These are phyloP conservation scores for Bolboschoenus planiculmis DNA, from an alignment of 176 grass and related monocot genomes.

Conservation along the genomic window DNA sequence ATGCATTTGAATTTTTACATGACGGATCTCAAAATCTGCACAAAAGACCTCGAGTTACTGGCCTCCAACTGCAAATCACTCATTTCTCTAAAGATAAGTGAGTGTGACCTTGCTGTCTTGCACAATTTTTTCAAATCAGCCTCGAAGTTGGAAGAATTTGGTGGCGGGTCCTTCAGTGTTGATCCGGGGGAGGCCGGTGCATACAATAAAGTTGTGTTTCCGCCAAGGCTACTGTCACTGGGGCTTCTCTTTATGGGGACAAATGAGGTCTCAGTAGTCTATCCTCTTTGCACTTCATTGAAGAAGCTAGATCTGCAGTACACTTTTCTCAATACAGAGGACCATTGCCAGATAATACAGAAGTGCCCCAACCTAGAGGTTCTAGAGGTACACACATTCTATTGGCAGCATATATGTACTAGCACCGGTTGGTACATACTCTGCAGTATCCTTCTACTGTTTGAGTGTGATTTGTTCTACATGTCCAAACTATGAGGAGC, in stretches of 20 bases:
- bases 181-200: conserved; percentile 32
- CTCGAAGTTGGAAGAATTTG: conserved; percentile 66
- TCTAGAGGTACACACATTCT: conserved; percentile 44
- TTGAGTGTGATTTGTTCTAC: neutral
- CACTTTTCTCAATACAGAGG: conserved; percentile 76
- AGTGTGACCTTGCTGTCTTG: conserved; percentile 67
- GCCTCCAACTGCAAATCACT: conserved; percentile 71
- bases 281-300: conserved; percentile 52
- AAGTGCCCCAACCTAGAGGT: conserved; percentile 68
- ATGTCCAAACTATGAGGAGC: neutral
- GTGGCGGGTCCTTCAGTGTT: conserved; percentile 61
- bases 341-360: conserved; percentile 71
- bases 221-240: conserved; percentile 53
- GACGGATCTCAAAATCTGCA: conserved; percentile 59
- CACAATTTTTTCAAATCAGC: conserved; percentile 57
- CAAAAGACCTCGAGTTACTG: conserved; percentile 70
- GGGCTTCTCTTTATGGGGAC: conserved; percentile 72
- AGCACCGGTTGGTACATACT: neutral
- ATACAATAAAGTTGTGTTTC: conserved; percentile 55
- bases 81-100: conserved; percentile 73
- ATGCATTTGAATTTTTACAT: conserved; percentile 83
- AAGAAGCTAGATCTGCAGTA: conserved; percentile 87
- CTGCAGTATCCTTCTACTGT: neutral
- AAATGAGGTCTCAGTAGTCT: conserved; percentile 51
- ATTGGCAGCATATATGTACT: neutral